Evolutionary conservation across 1,139 yeast species (phyloP), one percentile per base, ranked within the genome.

Genomic region (Wickerhamomyces sp.): DNA sequence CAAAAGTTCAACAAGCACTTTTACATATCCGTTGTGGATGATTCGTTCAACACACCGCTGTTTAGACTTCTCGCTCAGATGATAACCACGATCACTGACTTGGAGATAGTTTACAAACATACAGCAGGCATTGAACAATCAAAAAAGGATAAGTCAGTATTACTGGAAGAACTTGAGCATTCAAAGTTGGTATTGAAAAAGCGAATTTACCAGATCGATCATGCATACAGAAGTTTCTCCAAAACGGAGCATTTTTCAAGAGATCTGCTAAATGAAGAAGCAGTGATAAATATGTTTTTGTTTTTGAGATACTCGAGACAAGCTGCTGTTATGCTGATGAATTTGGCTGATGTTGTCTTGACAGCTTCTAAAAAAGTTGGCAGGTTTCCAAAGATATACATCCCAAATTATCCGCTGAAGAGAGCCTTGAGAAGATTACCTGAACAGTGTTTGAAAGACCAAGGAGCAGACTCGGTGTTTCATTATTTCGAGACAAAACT

Each of bases 401-500:
- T 51, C 4, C 68, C 72, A 1, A 54, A 54, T 18, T 67, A 70
- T 40, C 70, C 75, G 2, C 39, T 65, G 6, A 31, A 46, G 5
- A 54, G 72, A 33, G 68, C 72, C 0, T 39, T 70, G 14, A 57
- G 59, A 35, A 57, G 70, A 26, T 44, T 67, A 16, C 66, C 72
- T 0, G 51, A 50, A 22, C 70, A 64, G 36, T 67, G 69, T 39
- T 52, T 66, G 5, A 59, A 63, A 28, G 76, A 71, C 47, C 64
- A 68, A 39, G 76, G 76, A 18, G 68, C 71, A 2, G 64, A 64
- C 25, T 58, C 62, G 16, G 64, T 68, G 6, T 57, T 62, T 17
- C 61, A 63, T 32, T 70, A 68, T 40, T 59, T 58, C 37, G 70
- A 66, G 35, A 59, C 68, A 2, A 62, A 64, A 34, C 36, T 54